Conservation (phyloP, 106 monocot genomes). For the Phalaenopsis equestris region DNA sequence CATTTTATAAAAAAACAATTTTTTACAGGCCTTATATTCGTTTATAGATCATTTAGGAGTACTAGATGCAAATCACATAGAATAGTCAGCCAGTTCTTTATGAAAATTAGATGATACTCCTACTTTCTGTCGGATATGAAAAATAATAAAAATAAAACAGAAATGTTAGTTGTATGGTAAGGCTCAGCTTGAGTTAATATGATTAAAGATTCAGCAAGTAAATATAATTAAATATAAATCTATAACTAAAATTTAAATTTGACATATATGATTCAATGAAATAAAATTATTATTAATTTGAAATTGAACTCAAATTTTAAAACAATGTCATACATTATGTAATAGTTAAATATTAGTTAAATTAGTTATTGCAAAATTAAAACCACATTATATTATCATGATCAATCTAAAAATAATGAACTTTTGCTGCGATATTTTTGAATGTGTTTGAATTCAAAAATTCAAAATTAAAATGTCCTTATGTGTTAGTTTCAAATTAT, state of each 20-base stretch:
- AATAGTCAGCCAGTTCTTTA: not conserved
- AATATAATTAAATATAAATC: not conserved
- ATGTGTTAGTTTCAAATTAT: not conserved
- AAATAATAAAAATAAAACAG: not conserved
- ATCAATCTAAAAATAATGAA: not conserved
- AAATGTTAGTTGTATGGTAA: not conserved
- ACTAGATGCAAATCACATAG: not conserved
- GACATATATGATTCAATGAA: not conserved
- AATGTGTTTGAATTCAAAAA: not conserved
- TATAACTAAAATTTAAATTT: not conserved
- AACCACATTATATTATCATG: not conserved
- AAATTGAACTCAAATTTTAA: not conserved
- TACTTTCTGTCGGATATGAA: not conserved
- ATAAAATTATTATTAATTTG: not conserved
- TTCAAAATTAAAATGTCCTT: not conserved
- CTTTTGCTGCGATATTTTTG: not conserved
- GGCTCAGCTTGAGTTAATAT: not conserved
- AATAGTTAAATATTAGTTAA: not conserved
- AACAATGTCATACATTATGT: not conserved
- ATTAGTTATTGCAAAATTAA: not conserved
- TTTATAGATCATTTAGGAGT: not conserved
- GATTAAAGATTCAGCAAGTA: not conserved
- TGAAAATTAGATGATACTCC: not conserved
- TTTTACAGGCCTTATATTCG: not conserved
- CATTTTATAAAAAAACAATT: not conserved